These are phyloP conservation scores for Musa troglodytarum DNA, from an alignment of 176 grass and related monocot species.

Conservation along the genomic window DNA sequence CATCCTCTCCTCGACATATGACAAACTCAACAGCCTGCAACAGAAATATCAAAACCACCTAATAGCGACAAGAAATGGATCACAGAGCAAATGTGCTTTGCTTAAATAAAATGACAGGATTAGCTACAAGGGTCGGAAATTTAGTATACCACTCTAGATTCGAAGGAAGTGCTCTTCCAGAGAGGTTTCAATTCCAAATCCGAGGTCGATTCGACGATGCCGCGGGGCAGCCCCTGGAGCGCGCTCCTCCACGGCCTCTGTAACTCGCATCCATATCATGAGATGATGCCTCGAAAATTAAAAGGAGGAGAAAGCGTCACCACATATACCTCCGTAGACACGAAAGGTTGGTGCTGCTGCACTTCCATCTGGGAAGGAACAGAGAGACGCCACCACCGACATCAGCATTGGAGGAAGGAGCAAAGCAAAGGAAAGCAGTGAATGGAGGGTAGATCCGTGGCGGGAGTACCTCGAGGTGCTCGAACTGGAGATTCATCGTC, in stretches of 20 bases:
- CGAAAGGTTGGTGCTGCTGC: slow-evolving; percentile 19
- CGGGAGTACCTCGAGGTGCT: slow-evolving; percentile 48
- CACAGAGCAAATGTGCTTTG: no score
- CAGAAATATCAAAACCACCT: no score
- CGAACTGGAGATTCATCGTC: slow-evolving; percentile 61
- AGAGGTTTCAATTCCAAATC: slow-evolving; percentile 77
- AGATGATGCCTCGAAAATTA: not conserved
- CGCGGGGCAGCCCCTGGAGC: slow-evolving; percentile 58
- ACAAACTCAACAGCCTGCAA: not conserved
- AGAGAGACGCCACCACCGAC: not conserved
- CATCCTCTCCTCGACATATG: not conserved
- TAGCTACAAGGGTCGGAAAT: no score
- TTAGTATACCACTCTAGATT: not conserved
- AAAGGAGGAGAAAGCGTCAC: not conserved
- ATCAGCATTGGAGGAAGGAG: not conserved
- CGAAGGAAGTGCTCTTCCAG: slow-evolving; percentile 28
- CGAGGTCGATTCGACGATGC: slow-evolving; percentile 64
- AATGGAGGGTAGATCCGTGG: not conserved
- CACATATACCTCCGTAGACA: slow-evolving; percentile 11
- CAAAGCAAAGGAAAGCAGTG: slow-evolving; percentile 5
- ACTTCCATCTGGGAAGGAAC: slow-evolving; percentile 48
- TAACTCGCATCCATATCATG: not conserved
- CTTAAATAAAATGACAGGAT: no score
- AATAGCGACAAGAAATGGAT: no score
- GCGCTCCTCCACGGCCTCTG: slow-evolving; percentile 32